Evolutionary conservation across 1,284 basidiomycete genomes (phyloP).

Genomic region (Peniophora sp.): DNA sequence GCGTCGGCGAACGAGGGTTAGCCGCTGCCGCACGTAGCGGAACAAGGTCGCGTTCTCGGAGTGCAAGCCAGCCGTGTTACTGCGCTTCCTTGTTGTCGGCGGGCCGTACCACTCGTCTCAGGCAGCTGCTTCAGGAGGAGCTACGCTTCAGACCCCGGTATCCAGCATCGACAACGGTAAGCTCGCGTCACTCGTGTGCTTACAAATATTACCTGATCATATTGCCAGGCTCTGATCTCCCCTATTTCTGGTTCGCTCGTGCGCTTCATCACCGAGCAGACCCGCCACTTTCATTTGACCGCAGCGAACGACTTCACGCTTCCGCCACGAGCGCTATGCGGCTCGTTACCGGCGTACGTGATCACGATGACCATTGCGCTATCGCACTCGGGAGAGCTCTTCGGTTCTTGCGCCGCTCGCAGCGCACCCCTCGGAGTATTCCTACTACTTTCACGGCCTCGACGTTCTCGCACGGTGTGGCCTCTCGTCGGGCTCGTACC

Average conservation of each 20-base stretch:
- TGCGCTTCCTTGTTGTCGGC: constrained; percentile 89
- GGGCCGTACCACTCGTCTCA: constrained; percentile 90
- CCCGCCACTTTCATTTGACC: constrained; percentile 86
- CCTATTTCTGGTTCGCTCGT: constrained; percentile 64
- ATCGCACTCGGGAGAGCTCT: too few species aligned
- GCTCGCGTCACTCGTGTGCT: constrained; percentile 23
- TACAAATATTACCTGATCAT: constrained; percentile 7
- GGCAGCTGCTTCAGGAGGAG: constrained; percentile 72
- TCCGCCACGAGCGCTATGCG: too few species aligned
- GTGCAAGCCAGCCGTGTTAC: constrained; percentile 89
- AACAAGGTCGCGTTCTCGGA: constrained; percentile 92
- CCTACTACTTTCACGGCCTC: constrained; percentile 79
- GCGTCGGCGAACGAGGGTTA: too few species aligned
- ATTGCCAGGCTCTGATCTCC: constrained; percentile 72
- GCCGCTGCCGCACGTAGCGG: too few species aligned
- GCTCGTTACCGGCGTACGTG: too few species aligned
- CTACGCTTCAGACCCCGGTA: constrained; percentile 82
- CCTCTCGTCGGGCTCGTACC: constrained; percentile 77
- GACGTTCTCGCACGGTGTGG: constrained; percentile 71
- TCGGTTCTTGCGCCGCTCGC: constrained; percentile 75
- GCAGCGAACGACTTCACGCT: constrained; percentile 83
- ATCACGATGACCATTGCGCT: too few species aligned
- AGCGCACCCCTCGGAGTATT: constrained; percentile 50
- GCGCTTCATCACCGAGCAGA: constrained; percentile 82
- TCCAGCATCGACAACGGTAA: constrained; percentile 89